phyloP scores from a whole-genome alignment of 352 stramenopile species.

The Thalassiosira hispida region DNA sequence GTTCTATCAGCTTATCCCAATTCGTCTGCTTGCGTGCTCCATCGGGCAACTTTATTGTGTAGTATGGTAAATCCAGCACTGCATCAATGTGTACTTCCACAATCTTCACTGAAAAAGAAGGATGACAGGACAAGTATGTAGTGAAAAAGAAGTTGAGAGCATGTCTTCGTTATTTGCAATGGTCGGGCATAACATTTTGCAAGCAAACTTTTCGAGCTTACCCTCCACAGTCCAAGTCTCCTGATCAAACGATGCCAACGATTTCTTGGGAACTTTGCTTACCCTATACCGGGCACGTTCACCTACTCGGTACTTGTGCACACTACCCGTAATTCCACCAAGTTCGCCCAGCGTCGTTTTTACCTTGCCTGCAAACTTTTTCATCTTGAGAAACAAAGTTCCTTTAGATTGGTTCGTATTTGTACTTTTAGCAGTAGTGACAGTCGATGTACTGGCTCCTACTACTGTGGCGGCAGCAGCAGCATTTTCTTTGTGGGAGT shows the following conservation, averaged over 20 bases:
- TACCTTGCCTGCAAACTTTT: slow-evolving; percentile 18
- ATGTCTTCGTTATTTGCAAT: background rate
- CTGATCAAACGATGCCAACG: slow-evolving; percentile 3
- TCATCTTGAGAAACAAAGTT: slow-evolving; percentile 19
- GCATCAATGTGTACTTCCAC: slow-evolving; percentile 42
- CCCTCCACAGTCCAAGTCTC: slow-evolving; percentile 18
- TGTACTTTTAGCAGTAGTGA: too few relatives aligned
- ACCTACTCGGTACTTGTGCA: slow-evolving; percentile 23
- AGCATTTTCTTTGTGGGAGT: too few relatives aligned
- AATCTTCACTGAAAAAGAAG: slow-evolving; percentile 25
- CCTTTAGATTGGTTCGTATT: too few relatives aligned
- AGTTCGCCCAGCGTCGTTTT: slow-evolving; percentile 21
- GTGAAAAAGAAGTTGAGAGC: background rate
- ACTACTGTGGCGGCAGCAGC: too few relatives aligned
- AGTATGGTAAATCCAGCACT: slow-evolving; percentile 46
- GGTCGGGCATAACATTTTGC: background rate
- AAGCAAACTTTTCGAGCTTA: slow-evolving; percentile 6
- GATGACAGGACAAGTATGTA: too few relatives aligned
- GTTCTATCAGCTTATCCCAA: slow-evolving; percentile 38
- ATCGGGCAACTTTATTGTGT: slow-evolving; percentile 43
- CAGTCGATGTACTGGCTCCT: too few relatives aligned
- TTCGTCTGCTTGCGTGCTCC: slow-evolving; percentile 28
- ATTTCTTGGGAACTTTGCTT: background rate
- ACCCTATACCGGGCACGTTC: slow-evolving; percentile 21
- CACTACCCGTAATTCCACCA: slow-evolving; percentile 2